A percentile compares a stretch with the other conserved stretches of the same genome.
Conservation (phyloP, 345 rosid species). For the Kernera saxatilis region DNA sequence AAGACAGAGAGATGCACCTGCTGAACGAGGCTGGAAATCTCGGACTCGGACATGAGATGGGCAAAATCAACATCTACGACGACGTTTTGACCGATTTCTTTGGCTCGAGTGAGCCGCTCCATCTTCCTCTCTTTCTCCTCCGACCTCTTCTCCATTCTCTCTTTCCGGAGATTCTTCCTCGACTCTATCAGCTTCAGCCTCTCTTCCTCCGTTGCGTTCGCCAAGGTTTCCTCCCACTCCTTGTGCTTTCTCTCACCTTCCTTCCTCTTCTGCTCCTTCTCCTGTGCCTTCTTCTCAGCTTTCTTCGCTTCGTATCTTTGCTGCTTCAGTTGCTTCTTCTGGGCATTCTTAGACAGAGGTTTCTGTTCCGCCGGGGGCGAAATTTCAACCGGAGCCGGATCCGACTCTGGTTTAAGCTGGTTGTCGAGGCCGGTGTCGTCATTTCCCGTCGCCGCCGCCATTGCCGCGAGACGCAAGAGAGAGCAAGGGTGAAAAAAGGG, state of each 20-base stretch:
- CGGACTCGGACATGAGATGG: conserved; percentile 65
- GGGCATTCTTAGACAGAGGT: conserved; percentile 65
- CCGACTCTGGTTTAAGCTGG: conserved; percentile 1
- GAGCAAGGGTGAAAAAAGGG: background rate
- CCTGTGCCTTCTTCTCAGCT: conserved; percentile 78
- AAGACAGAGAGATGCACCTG: conserved; percentile 42
- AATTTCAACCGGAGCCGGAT: background rate
- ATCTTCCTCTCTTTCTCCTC: conserved; percentile 64
- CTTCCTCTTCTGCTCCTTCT: conserved; percentile 62
- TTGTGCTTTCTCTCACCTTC: conserved; percentile 48
- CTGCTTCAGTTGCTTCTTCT: conserved; percentile 78
- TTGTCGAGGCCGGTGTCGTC: conserved; percentile 14
- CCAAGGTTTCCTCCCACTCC: conserved; percentile 20
- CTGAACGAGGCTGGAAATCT: conserved; percentile 87
- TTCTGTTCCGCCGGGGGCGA: conserved; percentile 11
- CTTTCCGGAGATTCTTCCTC: conserved; percentile 54
- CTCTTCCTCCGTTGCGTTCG: conserved; percentile 55
- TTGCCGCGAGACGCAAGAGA: conserved; percentile 4
- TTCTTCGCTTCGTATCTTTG: conserved; percentile 71
- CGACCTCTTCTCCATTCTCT: conserved; percentile 68
- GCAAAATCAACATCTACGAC: conserved; percentile 81
- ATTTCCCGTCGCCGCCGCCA: conserved; percentile 26
- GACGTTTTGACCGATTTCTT: conserved; percentile 57
- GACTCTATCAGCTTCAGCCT: conserved; percentile 58
- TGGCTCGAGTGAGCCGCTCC: conserved; percentile 53